These are phyloP conservation scores for Talaromyces amestolkiae DNA, from an alignment of 2,329 filamentous ascomycete genomes.

Conservation along the genomic window DNA sequence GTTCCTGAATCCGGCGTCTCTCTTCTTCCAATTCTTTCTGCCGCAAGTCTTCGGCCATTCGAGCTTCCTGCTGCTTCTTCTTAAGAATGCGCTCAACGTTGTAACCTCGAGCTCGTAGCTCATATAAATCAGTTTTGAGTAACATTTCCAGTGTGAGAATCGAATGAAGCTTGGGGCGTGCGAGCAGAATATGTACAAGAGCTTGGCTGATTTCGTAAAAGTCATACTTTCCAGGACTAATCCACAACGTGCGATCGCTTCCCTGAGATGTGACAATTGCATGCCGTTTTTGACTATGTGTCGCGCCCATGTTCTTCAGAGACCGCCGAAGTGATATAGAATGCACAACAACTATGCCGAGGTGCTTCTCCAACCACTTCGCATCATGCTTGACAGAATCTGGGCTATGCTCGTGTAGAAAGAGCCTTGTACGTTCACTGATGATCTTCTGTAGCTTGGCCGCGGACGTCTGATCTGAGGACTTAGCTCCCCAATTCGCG, in stretches of 20 bases:
- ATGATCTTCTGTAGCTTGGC: slow-evolving; percentile 73
- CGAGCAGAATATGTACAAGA: slow-evolving; percentile 75
- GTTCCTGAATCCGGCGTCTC: slow-evolving; percentile 64
- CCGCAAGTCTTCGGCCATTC: slow-evolving; percentile 79
- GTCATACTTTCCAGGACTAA: slow-evolving; percentile 70
- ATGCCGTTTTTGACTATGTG: slow-evolving; percentile 68
- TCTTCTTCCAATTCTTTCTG: slow-evolving; percentile 71
- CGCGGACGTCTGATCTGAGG: slow-evolving; percentile 66
- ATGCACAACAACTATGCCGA: slow-evolving; percentile 73
- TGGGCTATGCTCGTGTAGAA: slow-evolving; percentile 76
- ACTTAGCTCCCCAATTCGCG: slow-evolving; percentile 65
- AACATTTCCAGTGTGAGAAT: slow-evolving; percentile 90
- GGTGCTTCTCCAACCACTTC: slow-evolving; percentile 85
- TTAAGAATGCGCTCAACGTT: slow-evolving; percentile 93
- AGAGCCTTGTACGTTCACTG: slow-evolving; percentile 82
- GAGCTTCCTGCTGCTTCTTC: slow-evolving; percentile 80
- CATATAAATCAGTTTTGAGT: slow-evolving; percentile 76
- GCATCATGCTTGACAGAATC: slow-evolving; percentile 82
- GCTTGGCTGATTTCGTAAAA: slow-evolving; percentile 91
- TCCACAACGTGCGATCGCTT: slow-evolving; percentile 67
- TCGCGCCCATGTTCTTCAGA: slow-evolving; percentile 67
- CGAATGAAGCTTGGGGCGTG: slow-evolving; percentile 80
- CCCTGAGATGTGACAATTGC: slow-evolving; percentile 63
- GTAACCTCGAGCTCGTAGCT: slow-evolving; percentile 83
- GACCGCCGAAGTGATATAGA: slow-evolving; percentile 74